phyloP scores from a whole-genome alignment of 345 rosid genomes.

The Heritiera littoralis region DNA sequence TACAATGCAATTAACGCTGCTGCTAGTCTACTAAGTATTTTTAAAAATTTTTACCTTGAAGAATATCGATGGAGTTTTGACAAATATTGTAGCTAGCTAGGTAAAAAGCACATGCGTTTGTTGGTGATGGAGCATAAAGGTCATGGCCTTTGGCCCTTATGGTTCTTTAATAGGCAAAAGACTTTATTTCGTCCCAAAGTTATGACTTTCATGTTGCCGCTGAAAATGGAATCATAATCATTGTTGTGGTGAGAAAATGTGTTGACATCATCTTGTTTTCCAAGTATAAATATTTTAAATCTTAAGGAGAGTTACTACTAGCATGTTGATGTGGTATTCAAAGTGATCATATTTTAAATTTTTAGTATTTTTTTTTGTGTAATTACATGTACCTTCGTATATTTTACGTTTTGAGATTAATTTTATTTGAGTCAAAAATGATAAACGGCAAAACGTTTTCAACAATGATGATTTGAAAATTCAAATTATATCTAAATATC shows the following conservation, averaged over 20 bases:
- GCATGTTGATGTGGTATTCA: not conserved
- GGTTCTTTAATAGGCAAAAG: conserved; percentile 4
- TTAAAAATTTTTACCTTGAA: no score
- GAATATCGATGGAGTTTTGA: not conserved
- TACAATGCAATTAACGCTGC: no score
- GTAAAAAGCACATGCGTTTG: not conserved
- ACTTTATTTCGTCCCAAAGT: conserved; percentile 22
- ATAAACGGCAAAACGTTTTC: no score
- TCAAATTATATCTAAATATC: no score
- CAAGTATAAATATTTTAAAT: not conserved
- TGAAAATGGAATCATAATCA: conserved; percentile 39
- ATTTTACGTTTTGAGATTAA: no score
- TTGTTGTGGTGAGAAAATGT: conserved; percentile 9
- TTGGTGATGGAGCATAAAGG: conserved; percentile 9
- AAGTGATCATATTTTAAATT: not conserved
- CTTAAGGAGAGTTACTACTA: not conserved
- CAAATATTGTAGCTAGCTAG: not conserved
- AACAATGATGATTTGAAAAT: no score
- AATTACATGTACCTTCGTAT: no score
- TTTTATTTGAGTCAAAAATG: no score
- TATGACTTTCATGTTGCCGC: conserved; percentile 29
- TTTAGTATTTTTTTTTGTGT: no score
- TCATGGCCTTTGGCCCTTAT: not conserved
- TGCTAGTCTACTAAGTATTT: no score
- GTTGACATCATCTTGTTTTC: conserved; percentile 7